phyloP scores from a whole-genome alignment of 768 basidiomycete species.

The Phylloporus sp. region DNA sequence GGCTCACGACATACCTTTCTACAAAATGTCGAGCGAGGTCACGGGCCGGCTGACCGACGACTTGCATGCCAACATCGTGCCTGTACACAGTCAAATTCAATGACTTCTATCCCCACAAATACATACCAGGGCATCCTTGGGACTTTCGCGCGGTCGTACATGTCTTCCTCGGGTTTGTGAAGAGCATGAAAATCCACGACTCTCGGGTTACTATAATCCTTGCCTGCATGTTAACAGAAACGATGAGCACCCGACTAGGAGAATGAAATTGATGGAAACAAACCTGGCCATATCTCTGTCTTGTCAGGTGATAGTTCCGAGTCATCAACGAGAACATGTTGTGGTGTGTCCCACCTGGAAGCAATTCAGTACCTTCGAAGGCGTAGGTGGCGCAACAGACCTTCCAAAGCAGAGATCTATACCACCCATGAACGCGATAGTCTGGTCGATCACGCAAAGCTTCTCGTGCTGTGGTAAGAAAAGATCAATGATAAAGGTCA shows the following conservation, averaged over 20 bases:
- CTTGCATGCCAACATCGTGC: constrained; percentile 96
- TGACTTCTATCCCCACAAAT: background rate
- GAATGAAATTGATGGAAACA: background rate
- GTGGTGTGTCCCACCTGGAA: constrained; percentile 90
- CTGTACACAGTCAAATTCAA: constrained; percentile 35
- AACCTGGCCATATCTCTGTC: constrained; percentile 85
- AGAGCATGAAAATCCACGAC: constrained; percentile 81
- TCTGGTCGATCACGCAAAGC: constrained; percentile 93
- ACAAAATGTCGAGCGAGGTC: constrained; percentile 94
- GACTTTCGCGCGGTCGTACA: constrained; percentile 87
- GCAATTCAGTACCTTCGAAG: constrained; percentile 1
- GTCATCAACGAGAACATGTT: constrained; percentile 88
- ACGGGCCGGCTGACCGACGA: constrained; percentile 93
- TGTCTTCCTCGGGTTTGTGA: constrained; percentile 88
- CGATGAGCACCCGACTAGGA: background rate
- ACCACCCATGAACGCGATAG: constrained; percentile 98
- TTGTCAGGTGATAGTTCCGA: constrained; percentile 55
- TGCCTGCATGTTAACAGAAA: constrained; percentile 47
- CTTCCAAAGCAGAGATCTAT: constrained; percentile 92
- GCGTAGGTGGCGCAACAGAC: constrained; percentile 28
- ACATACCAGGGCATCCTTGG: constrained; percentile 95
- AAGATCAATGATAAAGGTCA: background rate
- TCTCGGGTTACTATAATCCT: constrained; percentile 93
- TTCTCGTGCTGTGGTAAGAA: constrained; percentile 78
- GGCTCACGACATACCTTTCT: constrained; percentile 55